phyloP scores from a whole-genome alignment of 2,329 filamentous ascomycete species.

The Exophiala bonariae region DNA sequence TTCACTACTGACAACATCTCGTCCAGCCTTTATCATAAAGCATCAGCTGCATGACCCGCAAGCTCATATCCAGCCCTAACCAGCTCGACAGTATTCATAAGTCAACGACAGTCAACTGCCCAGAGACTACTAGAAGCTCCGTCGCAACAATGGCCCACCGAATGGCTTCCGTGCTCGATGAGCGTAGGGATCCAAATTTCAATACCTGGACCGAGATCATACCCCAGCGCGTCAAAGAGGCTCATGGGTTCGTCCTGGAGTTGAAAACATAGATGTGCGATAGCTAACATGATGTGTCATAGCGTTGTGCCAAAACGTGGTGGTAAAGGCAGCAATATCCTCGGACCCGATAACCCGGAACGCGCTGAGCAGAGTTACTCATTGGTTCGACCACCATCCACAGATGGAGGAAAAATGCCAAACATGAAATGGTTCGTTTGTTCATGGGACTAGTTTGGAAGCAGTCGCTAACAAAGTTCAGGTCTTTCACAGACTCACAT shows the following conservation, averaged over 20 bases:
- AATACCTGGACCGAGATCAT: conserved; percentile 1
- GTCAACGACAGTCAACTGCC: too few relatives aligned
- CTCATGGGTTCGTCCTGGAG: too few relatives aligned
- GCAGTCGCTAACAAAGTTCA: conserved; percentile 35
- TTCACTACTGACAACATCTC: too few relatives aligned
- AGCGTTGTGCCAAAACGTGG: too few relatives aligned
- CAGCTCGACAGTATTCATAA: too few relatives aligned
- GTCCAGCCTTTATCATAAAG: too few relatives aligned
- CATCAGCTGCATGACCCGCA: too few relatives aligned
- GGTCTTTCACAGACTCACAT: background rate
- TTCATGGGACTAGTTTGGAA: conserved; percentile 63
- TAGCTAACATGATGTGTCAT: too few relatives aligned
- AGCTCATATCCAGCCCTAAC: too few relatives aligned
- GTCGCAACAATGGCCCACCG: background rate
- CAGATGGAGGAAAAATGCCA: conserved; percentile 67
- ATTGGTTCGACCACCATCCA: conserved; percentile 68
- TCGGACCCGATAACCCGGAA: conserved; percentile 68
- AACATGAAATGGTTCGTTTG: conserved; percentile 72
- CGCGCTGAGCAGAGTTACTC: conserved; percentile 70
- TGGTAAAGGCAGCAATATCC: conserved; percentile 62
- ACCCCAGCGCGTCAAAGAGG: too few relatives aligned
- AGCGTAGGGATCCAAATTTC: conserved; percentile 4
- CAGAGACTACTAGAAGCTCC: background rate
- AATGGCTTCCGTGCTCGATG: conserved; percentile 1
- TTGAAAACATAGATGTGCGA: too few relatives aligned